Base-by-base conservation (phyloP, 164 flowering plant genomes). In the Umbellularia californica region DNA sequence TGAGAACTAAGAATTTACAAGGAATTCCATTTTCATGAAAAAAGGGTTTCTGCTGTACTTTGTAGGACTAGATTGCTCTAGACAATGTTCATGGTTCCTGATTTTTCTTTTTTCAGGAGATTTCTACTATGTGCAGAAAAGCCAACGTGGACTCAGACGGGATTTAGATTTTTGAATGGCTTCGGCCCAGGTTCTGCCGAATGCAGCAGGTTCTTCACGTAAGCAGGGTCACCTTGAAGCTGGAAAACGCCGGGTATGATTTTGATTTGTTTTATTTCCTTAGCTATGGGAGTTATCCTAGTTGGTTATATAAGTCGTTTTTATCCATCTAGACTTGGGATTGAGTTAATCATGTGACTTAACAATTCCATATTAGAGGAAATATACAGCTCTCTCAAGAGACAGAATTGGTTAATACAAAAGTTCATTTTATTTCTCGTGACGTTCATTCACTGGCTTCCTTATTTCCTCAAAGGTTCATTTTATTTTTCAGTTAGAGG, bases 211-310 rank as follows among this genome's bases (percentile, higher is more conserved):
- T 50, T 77, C 85, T 65, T 83, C 85, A 20, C 86, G 85, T 72
- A 89, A 89, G 70, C 83, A 88, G 74, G 89, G 85, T 78, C 88
- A 86, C 83, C 84, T 90, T 74, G 90, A 85, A 83, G 92, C 95
- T 65, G 98, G 98, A 50, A 91, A 83, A 77, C 88, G 88, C 50
- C 79, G 83, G 97, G 97, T 92, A 85, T 51, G 65, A 14, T 65
- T n/a, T n/a, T 60, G 20, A 33, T 60, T 72, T 60, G 24, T 20
- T 60, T 4, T 22, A 23, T 5, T 71, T 23, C 13, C 13, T 24
- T 64, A 64, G 67, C 41, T 33, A 33, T 4, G 41, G 41, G 5
- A 33, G 41, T 33, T 33, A 33, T 33, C 58, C 58, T 19, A 3
- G 3, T 52, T 52, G 58, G 9, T 10, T 11, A 52, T 12, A 4